Base-by-base conservation (phyloP, 169 alveolate genomes). In the Babesia divergens region DNA sequence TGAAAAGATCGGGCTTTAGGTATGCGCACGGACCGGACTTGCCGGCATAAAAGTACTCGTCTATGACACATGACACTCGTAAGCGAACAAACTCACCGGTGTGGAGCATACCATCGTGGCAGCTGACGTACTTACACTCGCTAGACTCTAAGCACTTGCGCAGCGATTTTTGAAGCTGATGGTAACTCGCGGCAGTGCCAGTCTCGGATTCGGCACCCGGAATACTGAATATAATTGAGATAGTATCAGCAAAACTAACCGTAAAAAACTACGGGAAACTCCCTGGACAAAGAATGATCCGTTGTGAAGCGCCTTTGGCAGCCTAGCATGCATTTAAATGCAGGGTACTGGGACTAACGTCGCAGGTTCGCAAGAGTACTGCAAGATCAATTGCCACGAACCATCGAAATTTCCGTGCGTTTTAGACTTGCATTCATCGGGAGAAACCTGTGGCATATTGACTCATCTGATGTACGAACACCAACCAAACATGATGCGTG, bases 301-400 rank as follows among this genome's bases (percentile, higher is more conserved):
- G 42, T 77, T 46, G 20, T 9, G 56, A 4, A 77, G 58, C 46
- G 86, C 68, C 18, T 5, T 32, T 1, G 86, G 86, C 4, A 18
- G 52, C 64, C 86, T 77, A 42, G 3, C 6, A n/a, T 28, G 22
- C 1, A 3, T 3, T 26, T 18, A 38, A 16, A 3, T 0, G 7
- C 18, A 9, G 18, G 11, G 4, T 35, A 11, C 2, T 2, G 3
- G 14, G 22, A 55, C 65, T 6, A 14, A 74, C 86, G 8, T 56
- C 24, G 86, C 29, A 6, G 62, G 82, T 29, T 77, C 86, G 38
- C 86, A 77, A 2, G 86, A 50, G 37, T 67, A 77, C 47, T 67
- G 64, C 13, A 77, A 38, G 14, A 20, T 24, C 40, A 74, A 11
- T 6, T 16, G 65, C 5, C 35, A 35, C 5, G 14, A 44, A 7